Evolutionary conservation across 2,329 filamentous ascomycete species (phyloP).

Genomic region (Penicillium frequentans): DNA sequence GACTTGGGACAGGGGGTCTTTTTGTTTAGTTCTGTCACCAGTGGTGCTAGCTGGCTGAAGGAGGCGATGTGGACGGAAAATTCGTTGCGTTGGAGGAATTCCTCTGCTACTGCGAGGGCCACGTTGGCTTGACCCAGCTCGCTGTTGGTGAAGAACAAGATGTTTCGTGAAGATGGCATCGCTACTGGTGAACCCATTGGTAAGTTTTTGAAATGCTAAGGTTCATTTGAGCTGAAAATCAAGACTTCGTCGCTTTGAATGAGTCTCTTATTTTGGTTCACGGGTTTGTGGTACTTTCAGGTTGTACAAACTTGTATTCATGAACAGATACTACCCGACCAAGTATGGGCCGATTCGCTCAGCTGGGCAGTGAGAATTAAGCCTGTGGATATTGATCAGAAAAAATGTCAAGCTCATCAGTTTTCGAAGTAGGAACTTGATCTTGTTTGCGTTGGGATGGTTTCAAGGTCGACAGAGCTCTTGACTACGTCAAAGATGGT

Average conservation of each 20-base stretch:
- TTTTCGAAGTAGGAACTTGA: no score
- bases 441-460: no score
- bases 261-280: not conserved
- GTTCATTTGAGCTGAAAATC: not conserved
- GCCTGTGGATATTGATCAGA: not conserved
- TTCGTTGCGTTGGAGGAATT: conserved; percentile 37
- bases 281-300: not conserved
- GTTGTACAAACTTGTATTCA: not conserved
- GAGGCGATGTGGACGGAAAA: conserved; percentile 49
- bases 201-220: no score
- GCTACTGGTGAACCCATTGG: not conserved
- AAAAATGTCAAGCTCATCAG: no score
- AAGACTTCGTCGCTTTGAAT: not conserved
- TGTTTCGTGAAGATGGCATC: conserved; percentile 4
- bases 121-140: conserved; percentile 52
- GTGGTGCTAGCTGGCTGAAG: conserved; percentile 37
- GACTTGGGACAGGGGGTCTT: conserved; percentile 3
- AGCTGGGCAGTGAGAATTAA: not conserved
- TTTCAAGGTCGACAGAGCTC: no score
- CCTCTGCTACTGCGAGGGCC: conserved; percentile 45
- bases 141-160: conserved; percentile 48
- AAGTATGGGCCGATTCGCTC: not conserved
- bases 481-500: no score
- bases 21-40: conserved; percentile 30
- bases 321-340: not conserved